These are phyloP conservation scores for Penicillium argentinense DNA, from an alignment of 495 filamentous ascomycete genomes.

Conservation along the genomic window DNA sequence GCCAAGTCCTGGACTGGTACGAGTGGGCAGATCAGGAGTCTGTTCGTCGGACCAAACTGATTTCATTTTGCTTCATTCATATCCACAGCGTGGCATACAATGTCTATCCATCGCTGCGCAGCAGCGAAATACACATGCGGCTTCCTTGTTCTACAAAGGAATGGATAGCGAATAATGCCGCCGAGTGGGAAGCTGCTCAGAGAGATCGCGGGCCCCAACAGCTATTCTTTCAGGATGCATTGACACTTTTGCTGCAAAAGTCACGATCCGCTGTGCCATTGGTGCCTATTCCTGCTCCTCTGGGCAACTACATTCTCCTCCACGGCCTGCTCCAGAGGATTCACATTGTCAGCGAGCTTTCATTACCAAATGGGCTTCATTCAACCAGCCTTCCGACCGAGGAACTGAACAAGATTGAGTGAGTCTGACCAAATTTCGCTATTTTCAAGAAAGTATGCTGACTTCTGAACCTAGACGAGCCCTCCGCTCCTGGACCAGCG, in stretches of 20 bases:
- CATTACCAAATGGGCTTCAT: conserved; percentile 35
- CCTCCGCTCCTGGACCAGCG: conserved; percentile 39
- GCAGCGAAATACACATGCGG: conserved; percentile 39
- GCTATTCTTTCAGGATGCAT: conserved; percentile 40
- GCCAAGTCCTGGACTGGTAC: conserved; percentile 31
- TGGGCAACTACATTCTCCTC: conserved; percentile 42
- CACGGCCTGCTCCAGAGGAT: conserved; percentile 43
- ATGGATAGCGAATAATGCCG: conserved; percentile 34
- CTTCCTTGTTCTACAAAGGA: conserved; percentile 41
- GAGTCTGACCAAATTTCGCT: conserved; percentile 7
- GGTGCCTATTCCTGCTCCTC: conserved; percentile 35
- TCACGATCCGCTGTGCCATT: conserved; percentile 28
- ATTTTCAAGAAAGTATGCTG: not conserved
- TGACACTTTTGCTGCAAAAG: conserved; percentile 36
- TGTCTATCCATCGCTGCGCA: conserved; percentile 38
- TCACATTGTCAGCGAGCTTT: conserved; percentile 40
- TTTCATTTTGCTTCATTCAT: conserved; percentile 41
- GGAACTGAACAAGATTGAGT: conserved; percentile 41
- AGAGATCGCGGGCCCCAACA: conserved; percentile 33
- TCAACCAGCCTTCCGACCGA: conserved; percentile 34
- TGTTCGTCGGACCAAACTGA: conserved; percentile 37
- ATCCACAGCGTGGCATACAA: conserved; percentile 43
- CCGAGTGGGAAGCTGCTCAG: conserved; percentile 36
- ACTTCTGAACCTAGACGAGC: conserved; percentile 27
- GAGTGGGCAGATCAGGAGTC: conserved; percentile 43